Percentiles rank a stretch among this genome's conserved stretches.
phyloP scores from a whole-genome alignment of 2,329 filamentous ascomycete genomes.

The Monilinia fructicola region DNA sequence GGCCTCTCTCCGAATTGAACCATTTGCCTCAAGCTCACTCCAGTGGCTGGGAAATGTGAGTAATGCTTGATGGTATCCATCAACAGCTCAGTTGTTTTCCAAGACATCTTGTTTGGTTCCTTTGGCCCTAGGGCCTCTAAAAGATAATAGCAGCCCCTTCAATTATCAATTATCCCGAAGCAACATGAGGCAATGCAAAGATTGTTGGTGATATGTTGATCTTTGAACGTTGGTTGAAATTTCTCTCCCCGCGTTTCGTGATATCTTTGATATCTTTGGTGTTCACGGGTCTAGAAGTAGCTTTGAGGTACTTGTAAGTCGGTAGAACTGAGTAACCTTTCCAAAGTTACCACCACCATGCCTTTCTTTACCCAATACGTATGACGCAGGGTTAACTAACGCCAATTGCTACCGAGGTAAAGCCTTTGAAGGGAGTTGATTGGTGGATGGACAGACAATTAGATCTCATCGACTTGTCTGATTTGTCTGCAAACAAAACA shows the following conservation, averaged over 20 bases:
- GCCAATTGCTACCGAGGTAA: slow-evolving; percentile 22
- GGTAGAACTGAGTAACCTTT: too few species aligned
- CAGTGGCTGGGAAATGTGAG: slow-evolving; percentile 93
- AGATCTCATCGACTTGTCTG: too few species aligned
- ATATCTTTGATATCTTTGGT: slow-evolving; percentile 9
- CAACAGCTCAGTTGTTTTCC: slow-evolving; percentile 85
- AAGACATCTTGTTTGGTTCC: slow-evolving; percentile 67
- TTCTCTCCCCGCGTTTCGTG: slow-evolving; percentile 23
- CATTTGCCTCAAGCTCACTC: slow-evolving; percentile 96
- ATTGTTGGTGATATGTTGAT: slow-evolving; percentile 10
- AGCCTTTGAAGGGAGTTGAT: slow-evolving; percentile 8
- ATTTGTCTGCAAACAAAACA: slow-evolving; percentile 18
- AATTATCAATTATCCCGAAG: slow-evolving; percentile 21
- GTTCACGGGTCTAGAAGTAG: slow-evolving; percentile 8
- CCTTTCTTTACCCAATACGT: not conserved
- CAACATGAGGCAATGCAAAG: slow-evolving; percentile 24
- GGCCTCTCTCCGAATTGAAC: slow-evolving; percentile 96
- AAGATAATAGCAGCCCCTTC: slow-evolving; percentile 30
- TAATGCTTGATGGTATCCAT: slow-evolving; percentile 98
- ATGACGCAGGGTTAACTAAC: slow-evolving; percentile 20
- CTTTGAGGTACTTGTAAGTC: too few species aligned
- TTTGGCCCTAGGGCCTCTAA: slow-evolving; percentile 38
- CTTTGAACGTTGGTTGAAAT: slow-evolving; percentile 15
- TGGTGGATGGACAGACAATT: not conserved
- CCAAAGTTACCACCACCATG: too few species aligned